Evolutionary conservation across 192 early-diverging fungal species (phyloP).

Genomic region (Podila minutissima): DNA sequence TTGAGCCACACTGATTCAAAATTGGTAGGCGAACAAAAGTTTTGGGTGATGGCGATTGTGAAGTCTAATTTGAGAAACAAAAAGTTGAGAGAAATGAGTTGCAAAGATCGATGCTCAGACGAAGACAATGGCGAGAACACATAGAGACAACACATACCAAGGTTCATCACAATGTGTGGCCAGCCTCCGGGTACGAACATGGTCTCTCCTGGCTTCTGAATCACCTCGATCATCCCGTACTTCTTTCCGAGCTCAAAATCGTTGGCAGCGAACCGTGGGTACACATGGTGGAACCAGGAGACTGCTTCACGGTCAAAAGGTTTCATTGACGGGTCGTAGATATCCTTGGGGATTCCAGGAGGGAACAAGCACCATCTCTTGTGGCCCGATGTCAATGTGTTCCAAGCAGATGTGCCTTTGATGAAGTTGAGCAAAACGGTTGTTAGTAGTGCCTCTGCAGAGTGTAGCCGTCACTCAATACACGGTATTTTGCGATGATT

Average conservation of each 20-base stretch:
- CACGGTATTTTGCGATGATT: neutral
- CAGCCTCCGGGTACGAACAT: slow-evolving; percentile 87
- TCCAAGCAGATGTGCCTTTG: slow-evolving; percentile 83
- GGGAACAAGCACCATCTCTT: slow-evolving; percentile 87
- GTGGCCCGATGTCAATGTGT: slow-evolving; percentile 73
- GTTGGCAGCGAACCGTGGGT: slow-evolving; percentile 57
- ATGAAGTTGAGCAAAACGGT: neutral
- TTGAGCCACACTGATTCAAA: slow-evolving; percentile 75
- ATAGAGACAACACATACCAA: slow-evolving; percentile 51
- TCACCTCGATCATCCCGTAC: slow-evolving; percentile 73
- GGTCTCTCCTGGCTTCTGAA: slow-evolving; percentile 81
- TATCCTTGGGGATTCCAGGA: slow-evolving; percentile 64
- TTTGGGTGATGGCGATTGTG: slow-evolving; percentile 84
- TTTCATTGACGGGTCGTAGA: slow-evolving; percentile 68
- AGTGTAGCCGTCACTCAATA: neutral
- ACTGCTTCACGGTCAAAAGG: slow-evolving; percentile 76
- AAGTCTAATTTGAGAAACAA: slow-evolving; percentile 58
- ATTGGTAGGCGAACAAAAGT: slow-evolving; percentile 75
- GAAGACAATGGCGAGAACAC: neutral
- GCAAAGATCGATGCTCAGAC: neutral
- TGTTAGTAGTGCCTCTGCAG: neutral
- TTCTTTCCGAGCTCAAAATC: slow-evolving; percentile 62
- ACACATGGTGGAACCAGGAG: slow-evolving; percentile 77
- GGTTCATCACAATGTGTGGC: slow-evolving; percentile 84
- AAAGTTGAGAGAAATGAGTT: neutral